phyloP scores from a whole-genome alignment of 2,329 filamentous ascomycete species.

The Fusarium pseudonygamai region DNA sequence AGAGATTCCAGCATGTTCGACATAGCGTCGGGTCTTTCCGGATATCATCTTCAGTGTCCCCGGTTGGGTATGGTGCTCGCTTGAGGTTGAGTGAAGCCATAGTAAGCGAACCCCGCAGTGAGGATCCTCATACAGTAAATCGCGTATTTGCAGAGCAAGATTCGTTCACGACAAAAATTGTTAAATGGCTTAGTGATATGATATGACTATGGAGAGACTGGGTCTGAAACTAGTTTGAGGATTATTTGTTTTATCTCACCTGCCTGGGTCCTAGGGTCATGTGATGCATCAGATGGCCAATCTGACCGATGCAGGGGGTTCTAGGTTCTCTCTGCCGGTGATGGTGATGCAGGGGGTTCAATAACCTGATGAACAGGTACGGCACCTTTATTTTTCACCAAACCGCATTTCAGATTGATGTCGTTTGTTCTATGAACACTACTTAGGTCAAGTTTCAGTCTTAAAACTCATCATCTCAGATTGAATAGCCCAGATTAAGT shows the following conservation, averaged over 20 bases:
- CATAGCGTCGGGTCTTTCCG: slow-evolving; percentile 20
- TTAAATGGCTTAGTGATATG: fast-evolving
- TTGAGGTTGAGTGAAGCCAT: slow-evolving; percentile 27
- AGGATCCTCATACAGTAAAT: not conserved
- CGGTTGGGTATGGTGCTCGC: slow-evolving; percentile 11
- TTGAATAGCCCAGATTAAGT: not conserved
- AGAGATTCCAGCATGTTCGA: slow-evolving; percentile 33
- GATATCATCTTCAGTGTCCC: slow-evolving; percentile 25
- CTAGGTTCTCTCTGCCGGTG: too few species aligned
- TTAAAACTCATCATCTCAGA: fast-evolving
- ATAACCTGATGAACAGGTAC: too few species aligned
- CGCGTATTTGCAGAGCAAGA: not conserved
- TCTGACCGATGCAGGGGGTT: not conserved
- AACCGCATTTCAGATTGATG: fast-evolving
- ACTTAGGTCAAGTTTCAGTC: fast-evolving
- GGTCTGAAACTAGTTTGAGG: not conserved
- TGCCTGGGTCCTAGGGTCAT: not conserved
- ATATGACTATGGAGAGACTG: not conserved
- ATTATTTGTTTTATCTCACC: not conserved
- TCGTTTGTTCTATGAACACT: fast-evolving
- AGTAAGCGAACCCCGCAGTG: slow-evolving; percentile 18
- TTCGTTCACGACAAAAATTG: not conserved
- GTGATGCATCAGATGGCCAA: not conserved
- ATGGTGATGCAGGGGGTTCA: too few species aligned
- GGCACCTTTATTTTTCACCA: not conserved